Conservation (phyloP, 345 rosid genomes). For the Balakata baccata region DNA sequence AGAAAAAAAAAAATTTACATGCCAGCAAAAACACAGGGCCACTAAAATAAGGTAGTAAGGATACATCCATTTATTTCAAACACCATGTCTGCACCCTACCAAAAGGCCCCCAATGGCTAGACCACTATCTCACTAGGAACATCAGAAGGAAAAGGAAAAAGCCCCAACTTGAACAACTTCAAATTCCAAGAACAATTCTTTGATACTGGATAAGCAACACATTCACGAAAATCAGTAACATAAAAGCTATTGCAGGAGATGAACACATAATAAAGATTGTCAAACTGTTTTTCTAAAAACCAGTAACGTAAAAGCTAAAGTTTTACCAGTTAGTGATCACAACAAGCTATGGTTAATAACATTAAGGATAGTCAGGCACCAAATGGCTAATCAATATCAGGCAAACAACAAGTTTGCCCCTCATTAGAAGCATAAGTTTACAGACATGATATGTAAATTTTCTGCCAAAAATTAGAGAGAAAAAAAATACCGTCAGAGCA, state of each 20-base stretch:
- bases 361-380: background rate
- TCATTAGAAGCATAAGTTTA: background rate
- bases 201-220: background rate
- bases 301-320: background rate
- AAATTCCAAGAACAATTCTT: background rate
- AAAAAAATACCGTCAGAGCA: background rate
- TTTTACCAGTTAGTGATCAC: too few relatives aligned
- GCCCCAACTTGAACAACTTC: background rate
- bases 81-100: background rate
- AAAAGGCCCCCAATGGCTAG: background rate
- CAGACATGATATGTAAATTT: background rate
- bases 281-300: background rate
- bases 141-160: background rate
- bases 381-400: background rate
- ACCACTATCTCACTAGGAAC: background rate
- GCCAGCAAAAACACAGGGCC: background rate
- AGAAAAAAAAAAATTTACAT: background rate
- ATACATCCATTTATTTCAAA: background rate
- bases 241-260: background rate
- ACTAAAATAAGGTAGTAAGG: background rate
- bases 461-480: background rate
- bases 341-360: background rate
- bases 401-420: background rate
- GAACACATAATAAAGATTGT: background rate
- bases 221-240: background rate